Base-by-base conservation (phyloP, 2,329 filamentous ascomycete species). In the Talaromyces sp. region DNA sequence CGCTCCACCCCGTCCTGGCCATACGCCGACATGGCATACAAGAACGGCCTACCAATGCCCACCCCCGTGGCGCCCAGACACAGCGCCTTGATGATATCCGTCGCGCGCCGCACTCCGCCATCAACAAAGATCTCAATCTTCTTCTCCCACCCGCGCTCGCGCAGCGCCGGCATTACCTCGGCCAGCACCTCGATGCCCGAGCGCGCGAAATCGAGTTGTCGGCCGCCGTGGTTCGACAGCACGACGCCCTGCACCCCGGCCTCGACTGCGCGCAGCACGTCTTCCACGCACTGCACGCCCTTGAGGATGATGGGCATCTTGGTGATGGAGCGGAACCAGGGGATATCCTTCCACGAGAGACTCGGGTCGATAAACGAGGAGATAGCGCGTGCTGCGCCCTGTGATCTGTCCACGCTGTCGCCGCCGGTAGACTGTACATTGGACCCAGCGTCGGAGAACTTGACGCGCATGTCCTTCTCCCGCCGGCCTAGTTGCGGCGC, bases 381-480 rank as follows among this genome's bases (percentile, higher is more conserved):
- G 70, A 99, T 99, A 64, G 94, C 94, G 64, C 94, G 86, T 6
- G 94, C 93, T 1, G 93, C 94, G 56, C 94, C 94, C 79, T 99
- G 94, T 19, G 86, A 90, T 63, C 86, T 91, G 75, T 97, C 92
- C 21, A 93, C 91, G 32, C 26, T 57, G 7, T 64, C 75, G 61
- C 88, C 82, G 56, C 89, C 90, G 52, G 77, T 78, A 12, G 79
- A 77, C 76, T 97, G 94, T 14, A 97, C 91, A 70, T 87, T 89
- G 29, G 88, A 89, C 9, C 92, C 93, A 14, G 84, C 84, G 67
- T 96, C 93, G 41, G 85, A 85, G 72, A 95, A 96, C 76, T 97
- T 97, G 65, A 84, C 85, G 43, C 94, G 90, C 94, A 97, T 97
- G 74, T 97, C 94, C 80, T 97, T 99, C 76, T 99, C 94, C 66